These are phyloP conservation scores for Stephanodiscus triporus DNA, from an alignment of 108 stramenopile genomes.

Conservation along the genomic window DNA sequence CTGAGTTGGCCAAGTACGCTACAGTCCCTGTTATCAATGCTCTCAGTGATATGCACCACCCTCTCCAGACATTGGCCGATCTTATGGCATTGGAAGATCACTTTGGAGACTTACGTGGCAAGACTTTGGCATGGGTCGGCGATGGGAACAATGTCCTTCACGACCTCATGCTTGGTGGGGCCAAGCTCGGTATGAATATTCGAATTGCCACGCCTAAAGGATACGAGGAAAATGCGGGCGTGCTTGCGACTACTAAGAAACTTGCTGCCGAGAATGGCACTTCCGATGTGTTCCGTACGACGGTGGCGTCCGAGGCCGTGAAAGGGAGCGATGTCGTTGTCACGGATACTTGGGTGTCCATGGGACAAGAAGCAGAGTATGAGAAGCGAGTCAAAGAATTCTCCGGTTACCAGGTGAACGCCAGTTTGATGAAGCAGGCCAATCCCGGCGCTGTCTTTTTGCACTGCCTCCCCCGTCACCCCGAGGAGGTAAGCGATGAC, in stretches of 20 bases:
- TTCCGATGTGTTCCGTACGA: conserved; percentile 62
- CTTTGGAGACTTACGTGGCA: conserved; percentile 80
- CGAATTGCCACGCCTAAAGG: conserved; percentile 92
- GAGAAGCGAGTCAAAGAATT: conserved; percentile 88
- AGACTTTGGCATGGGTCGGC: conserved; percentile 97
- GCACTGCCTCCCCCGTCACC: conserved; percentile 96
- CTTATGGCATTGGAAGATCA: conserved; percentile 94
- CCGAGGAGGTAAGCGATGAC: conserved; percentile 95
- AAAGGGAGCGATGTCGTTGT: conserved; percentile 91
- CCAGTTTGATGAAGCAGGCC: conserved; percentile 84
- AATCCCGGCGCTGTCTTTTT: conserved; percentile 89
- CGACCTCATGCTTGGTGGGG: conserved; percentile 92
- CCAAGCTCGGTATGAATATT: conserved; percentile 93
- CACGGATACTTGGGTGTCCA: conserved; percentile 98
- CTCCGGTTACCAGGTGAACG: conserved; percentile 93
- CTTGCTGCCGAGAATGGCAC: conserved; percentile 68
- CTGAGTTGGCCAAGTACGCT: conserved; percentile 81
- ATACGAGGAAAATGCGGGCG: conserved; percentile 82
- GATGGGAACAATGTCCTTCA: conserved; percentile 99
- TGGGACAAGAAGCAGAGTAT: conserved; percentile 97
- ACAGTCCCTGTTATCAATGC: conserved; percentile 97
- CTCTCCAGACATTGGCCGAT: conserved; percentile 97
- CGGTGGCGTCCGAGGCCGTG: conserved; percentile 86
- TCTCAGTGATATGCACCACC: conserved; percentile 94
- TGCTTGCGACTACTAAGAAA: conserved; percentile 62